Evolutionary conservation across 2,329 filamentous ascomycete genomes (phyloP).

Genomic region (Torrubiellomyces zombiae): DNA sequence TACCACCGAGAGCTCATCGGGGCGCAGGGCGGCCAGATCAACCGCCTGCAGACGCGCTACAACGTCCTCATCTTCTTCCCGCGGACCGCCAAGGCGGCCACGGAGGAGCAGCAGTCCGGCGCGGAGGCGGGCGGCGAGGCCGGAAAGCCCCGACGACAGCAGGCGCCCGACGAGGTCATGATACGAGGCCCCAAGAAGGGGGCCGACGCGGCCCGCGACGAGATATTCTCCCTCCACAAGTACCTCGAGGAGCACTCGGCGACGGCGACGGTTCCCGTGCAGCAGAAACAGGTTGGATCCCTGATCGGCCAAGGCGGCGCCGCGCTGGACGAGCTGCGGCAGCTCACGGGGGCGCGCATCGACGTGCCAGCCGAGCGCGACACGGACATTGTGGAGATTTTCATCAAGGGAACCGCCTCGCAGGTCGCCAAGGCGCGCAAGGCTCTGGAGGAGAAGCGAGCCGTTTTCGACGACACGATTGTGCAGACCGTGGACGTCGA

Average conservation of each 20-base stretch:
- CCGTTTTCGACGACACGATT: slow-evolving; percentile 80
- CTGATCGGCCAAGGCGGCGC: slow-evolving; percentile 82
- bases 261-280: slow-evolving; percentile 63
- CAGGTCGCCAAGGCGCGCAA: slow-evolving; percentile 88
- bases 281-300: slow-evolving; percentile 84
- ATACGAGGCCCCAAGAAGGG: slow-evolving; percentile 86
- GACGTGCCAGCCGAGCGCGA: slow-evolving; percentile 77
- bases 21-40: slow-evolving; percentile 71
- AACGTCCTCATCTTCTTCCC: slow-evolving; percentile 94
- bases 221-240: slow-evolving; percentile 75
- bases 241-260: slow-evolving; percentile 81
- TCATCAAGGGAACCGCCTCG: slow-evolving; percentile 80
- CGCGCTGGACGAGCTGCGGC: slow-evolving; percentile 78
- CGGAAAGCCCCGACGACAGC: slow-evolving; percentile 49
- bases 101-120: slow-evolving; percentile 54
- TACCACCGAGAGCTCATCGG: slow-evolving; percentile 92
- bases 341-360: slow-evolving; percentile 72
- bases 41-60: slow-evolving; percentile 82
- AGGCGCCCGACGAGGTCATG: slow-evolving; percentile 75
- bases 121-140: slow-evolving; percentile 54
- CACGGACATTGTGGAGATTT: slow-evolving; percentile 63
- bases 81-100: slow-evolving; percentile 37
- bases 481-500: slow-evolving; percentile 77
- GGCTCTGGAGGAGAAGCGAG: slow-evolving; percentile 70
- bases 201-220: slow-evolving; percentile 79